phyloP scores from a whole-genome alignment of 495 filamentous ascomycete species.

The Penicillium canescens region DNA sequence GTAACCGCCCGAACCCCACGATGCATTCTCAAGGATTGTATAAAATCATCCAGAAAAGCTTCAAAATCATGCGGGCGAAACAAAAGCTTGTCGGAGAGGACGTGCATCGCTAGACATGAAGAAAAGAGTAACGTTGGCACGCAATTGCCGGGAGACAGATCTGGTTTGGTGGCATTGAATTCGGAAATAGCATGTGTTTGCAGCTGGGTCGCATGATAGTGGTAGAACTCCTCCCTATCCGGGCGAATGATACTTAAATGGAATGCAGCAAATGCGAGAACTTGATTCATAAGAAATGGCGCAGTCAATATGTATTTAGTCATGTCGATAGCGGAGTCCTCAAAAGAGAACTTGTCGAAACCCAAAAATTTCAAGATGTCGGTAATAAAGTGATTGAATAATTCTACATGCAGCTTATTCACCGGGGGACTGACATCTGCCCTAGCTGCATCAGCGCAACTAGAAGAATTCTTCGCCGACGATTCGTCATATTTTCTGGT shows the following conservation, averaged over 20 bases:
- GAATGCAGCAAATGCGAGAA: constrained; percentile 43
- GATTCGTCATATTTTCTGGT: background rate
- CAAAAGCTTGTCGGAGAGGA: constrained; percentile 43
- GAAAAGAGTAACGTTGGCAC: constrained; percentile 52
- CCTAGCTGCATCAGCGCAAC: background rate
- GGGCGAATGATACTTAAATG: constrained; percentile 40
- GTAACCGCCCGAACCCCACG: constrained; percentile 42
- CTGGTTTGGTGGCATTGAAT: constrained; percentile 33
- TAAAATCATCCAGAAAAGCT: constrained; percentile 38
- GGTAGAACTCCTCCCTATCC: constrained; percentile 33
- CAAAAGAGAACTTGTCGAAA: background rate
- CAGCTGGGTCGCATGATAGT: constrained; percentile 45
- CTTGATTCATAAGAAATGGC: constrained; percentile 45
- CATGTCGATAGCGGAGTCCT: background rate
- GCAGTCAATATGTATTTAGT: background rate
- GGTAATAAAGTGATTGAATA: background rate
- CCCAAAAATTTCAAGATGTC: background rate
- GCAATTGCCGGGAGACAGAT: constrained; percentile 35
- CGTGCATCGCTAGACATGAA: constrained; percentile 41
- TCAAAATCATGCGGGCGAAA: constrained; percentile 26
- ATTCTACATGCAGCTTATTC: background rate
- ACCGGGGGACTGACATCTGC: background rate
- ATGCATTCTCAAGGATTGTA: constrained; percentile 43
- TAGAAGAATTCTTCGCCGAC: background rate
- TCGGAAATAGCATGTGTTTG: constrained; percentile 47